Base-by-base conservation (phyloP, 768 basidiomycete genomes). In the Agaricus sinodeliciosus region DNA sequence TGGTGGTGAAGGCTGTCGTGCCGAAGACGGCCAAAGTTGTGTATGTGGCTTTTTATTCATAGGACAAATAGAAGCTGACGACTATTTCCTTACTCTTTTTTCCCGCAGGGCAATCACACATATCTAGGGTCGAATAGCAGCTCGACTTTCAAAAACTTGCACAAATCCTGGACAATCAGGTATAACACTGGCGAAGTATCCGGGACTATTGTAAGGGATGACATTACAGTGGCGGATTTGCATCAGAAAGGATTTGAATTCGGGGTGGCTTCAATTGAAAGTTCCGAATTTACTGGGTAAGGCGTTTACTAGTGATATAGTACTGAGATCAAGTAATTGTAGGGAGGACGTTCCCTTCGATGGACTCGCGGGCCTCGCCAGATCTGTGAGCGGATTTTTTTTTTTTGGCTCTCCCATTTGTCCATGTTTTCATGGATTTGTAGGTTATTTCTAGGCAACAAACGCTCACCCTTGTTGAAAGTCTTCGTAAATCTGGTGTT, bases 381-480 rank as follows among this genome's bases (percentile, higher is more conserved):
- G 84, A 69, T 85, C 84, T 46, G 84, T 83, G 56, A 49, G 78
- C n/a, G n/a, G n/a, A n/a, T 70, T 34, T 19, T 15, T 28, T 18
- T 15, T 12, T 12, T 18, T 13, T 9, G 26, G 37, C 36, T 28
- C 48, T 35, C 39, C 5, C 13, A 12, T 57, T n/a, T 57, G 9
- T 18, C 13, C 16, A 28, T 27, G 4, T 43, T 27, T n/a, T 27
- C 19, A 3, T n/a, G 2, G 16, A 36, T 36, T 31, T 27, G 1
- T 35, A 85, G 79, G 68, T 63, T 6, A 72, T 93, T 48, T 90
- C 90, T 22, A 59, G 85, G 55, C 82, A 93, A 63, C 57, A 70
- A 41, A 76, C 77, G 2, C 65, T 67, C 7, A 93, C 90, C 0
- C 87, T 87, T 8, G 76, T 88, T 28, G 89, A 93, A 67, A 66